Evolutionary conservation across 306 rosid genomes (phyloP), one percentile per base, ranked within the genome.

Genomic region (Potentilla sterilis): DNA sequence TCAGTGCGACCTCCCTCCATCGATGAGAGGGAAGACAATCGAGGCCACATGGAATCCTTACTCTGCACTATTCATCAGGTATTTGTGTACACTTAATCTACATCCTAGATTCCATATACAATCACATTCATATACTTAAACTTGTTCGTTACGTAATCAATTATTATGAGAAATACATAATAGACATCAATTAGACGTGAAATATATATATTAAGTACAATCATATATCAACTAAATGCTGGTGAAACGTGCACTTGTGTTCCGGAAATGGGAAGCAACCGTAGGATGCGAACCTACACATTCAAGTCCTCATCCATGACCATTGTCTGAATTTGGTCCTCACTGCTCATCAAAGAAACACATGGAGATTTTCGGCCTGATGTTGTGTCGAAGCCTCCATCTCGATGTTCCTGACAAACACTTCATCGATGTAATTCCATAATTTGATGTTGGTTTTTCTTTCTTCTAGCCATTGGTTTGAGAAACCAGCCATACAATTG

Each of bases 1-100:
- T 85, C 90, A 85, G 42, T 94, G 98, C 81, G 88, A 90, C 81
- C 79, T 92, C 96, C 97, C 52, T 19, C 94, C 92, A 73, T 94
- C 92, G 83, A 90, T 94, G 97, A 90, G 89, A 73, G 98, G 97
- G 77, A 90, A 91, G 84, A 94, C 98, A 28, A 72, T 76, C 91
- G 98, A 73, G 89, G 89, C 82, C 97, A 88, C 81, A 92, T 92
- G 97, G 97, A 92, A 77, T 92, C 98, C 66, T 67, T 94, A 85
- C 70, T 94, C 70, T 94, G 97, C 85, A 85, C 86, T 65, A 91
- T 92, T 72, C 86, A 96, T 94, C 96, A 94, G 92, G 98, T 84
- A 82, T 37, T 61, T 73, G 10, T 16, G 24, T 52, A 52, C 65
- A 66, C 46, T 21, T 55, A 0, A 55, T 21, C 32, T 8, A 54